Percentiles rank a stretch among this genome's conserved stretches.
Evolutionary conservation across 2,329 filamentous ascomycete species (phyloP).

Genomic region (Penicillium sp.): DNA sequence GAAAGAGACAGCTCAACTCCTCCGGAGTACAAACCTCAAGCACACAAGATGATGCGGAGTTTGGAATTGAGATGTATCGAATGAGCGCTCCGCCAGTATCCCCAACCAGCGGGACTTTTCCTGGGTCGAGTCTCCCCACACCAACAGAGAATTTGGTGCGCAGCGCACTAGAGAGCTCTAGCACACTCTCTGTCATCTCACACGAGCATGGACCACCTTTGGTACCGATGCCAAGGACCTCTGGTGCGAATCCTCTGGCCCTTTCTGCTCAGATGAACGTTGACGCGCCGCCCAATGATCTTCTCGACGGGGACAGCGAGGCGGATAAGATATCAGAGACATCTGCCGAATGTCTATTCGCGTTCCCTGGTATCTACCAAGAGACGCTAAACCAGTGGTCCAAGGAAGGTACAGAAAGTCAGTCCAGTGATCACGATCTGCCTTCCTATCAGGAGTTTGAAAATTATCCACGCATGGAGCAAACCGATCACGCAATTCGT

Average conservation of each 20-base stretch:
- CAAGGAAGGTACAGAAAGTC: background rate
- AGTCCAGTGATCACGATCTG: background rate
- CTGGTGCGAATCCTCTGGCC: background rate
- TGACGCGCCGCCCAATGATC: background rate
- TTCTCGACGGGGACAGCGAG: background rate
- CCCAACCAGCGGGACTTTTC: background rate
- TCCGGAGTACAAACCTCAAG: background rate
- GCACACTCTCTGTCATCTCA: background rate
- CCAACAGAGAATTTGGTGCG: background rate
- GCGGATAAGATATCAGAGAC: background rate
- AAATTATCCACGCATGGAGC: background rate
- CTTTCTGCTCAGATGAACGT: background rate
- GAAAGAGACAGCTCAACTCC: background rate
- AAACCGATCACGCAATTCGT: background rate
- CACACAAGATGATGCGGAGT: conserved; percentile 21
- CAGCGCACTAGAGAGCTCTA: background rate
- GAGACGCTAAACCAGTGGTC: conserved; percentile 20
- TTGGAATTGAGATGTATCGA: conserved; percentile 20
- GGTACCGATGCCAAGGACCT: background rate
- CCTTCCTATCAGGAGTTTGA: background rate
- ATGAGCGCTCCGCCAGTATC: background rate
- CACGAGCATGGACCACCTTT: background rate
- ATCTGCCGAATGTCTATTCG: conserved; percentile 18
- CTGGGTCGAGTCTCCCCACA: background rate
- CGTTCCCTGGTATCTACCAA: conserved; percentile 22